Base-by-base conservation (phyloP, 2,329 filamentous ascomycete genomes). In the Talaromyces amestolkiae region DNA sequence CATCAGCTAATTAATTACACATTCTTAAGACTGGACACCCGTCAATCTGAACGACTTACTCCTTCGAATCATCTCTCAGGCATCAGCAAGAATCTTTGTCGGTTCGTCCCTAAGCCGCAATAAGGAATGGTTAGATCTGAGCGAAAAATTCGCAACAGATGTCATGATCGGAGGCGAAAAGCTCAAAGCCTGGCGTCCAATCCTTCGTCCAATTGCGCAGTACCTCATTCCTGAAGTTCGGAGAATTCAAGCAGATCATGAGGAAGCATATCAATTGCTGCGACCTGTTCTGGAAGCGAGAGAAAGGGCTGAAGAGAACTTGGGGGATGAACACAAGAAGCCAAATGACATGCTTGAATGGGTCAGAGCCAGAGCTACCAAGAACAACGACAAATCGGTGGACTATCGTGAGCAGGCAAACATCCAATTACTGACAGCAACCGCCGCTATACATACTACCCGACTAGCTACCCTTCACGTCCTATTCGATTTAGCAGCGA, bases 1-100 rank as follows among this genome's bases (percentile, higher is more conserved):
- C 19, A 24, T 51, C 4, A 3, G 8, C 5, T 24, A 31, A 31
- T 33, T 24, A 31, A 31, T 33, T 33, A n/a, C 8, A 33, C 7
- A 11, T 19, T 6, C 3, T n/a, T 24, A 3, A 51, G 59, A 61
- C 11, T 61, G 59, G 59, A 61, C 59, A 31, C 19, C 59, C 3
- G 31, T 61, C 33, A 61, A 61, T 41, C 19, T 61, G 31, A 61
- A 61, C 33, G 45, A 61, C 47, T 27, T 61, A n/a, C 59, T 61
- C 24, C 59, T 61, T 27, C 59, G 59, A 51, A 51, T 61, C 9
- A 61, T 61, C 31, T 61, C 59, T 19, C 59, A 61, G 35, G 45
- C 45, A 8, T 61, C 59, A 49, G 59, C 59, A 35, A 61, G 59
- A 24, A 61, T 61, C 35, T 61, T 61, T 24, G 45, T 61, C 19